Conservation (phyloP, 1,284 basidiomycete species). For the Stereum hirsutum region DNA sequence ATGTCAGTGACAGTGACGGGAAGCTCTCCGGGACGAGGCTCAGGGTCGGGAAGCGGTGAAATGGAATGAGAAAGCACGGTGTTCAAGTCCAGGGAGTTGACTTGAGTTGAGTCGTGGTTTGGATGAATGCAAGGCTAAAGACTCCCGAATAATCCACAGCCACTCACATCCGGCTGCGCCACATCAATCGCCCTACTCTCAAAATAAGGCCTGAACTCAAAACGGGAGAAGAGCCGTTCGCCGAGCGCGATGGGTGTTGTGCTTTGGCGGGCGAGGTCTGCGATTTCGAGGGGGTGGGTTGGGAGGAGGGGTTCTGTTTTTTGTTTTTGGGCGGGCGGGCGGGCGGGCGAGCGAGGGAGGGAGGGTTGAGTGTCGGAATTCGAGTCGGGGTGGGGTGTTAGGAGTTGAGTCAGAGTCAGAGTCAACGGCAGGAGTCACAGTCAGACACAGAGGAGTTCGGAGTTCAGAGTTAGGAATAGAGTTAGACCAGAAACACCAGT, state of each 20-base stretch:
- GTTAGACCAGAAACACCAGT: background rate
- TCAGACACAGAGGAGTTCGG: background rate
- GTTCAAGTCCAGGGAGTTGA: no score
- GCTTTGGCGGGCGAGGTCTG: conserved; percentile 50
- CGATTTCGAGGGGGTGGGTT: conserved; percentile 58
- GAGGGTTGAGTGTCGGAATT: no score
- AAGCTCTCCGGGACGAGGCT: background rate
- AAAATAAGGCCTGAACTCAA: conserved; percentile 65
- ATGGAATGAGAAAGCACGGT: no score
- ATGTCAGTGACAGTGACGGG: background rate
- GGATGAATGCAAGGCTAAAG: no score
- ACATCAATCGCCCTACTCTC: conserved; percentile 66
- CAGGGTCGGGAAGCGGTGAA: background rate
- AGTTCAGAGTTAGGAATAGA: background rate
- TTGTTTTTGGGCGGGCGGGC: no score
- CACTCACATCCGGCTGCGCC: conserved; percentile 64
- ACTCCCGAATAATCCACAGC: no score
- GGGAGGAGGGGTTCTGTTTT: conserved; percentile 64
- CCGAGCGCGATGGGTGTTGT: conserved; percentile 68
- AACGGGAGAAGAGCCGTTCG: conserved; percentile 60
- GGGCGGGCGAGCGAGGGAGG: no score
- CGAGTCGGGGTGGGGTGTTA: background rate
- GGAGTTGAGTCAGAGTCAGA: background rate
- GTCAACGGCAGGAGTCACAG: background rate
- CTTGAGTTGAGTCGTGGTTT: no score